Percentiles rank a stretch among this genome's conserved stretches.
phyloP scores from a whole-genome alignment of 345 rosid genomes.

The Raphanus sativus region DNA sequence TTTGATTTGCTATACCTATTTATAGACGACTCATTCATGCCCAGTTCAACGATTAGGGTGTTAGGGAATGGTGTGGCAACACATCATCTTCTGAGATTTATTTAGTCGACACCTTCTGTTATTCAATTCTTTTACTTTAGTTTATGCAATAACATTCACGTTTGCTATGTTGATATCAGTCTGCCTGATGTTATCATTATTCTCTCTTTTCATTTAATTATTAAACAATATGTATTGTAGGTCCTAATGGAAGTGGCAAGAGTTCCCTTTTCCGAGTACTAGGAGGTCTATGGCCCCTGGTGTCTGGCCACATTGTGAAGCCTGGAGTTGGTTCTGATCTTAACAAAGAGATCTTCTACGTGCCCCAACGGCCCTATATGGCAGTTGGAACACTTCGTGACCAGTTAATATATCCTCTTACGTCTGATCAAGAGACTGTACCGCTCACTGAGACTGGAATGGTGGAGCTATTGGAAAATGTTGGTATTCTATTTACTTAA shows the following conservation, averaged over 20 bases:
- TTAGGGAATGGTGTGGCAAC: slow-evolving; percentile 2
- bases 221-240: slow-evolving; percentile 46
- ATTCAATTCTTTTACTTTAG: not conserved
- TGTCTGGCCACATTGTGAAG: slow-evolving; percentile 88
- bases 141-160: not conserved
- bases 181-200: slow-evolving; percentile 4
- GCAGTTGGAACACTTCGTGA: slow-evolving; percentile 96
- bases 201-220: not conserved
- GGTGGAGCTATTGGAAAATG: slow-evolving; percentile 92
- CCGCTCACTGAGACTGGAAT: slow-evolving; percentile 71
- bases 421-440: slow-evolving; percentile 63
- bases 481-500: slow-evolving; percentile 35
- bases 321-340: slow-evolving; percentile 99
- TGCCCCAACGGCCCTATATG: slow-evolving; percentile 98
- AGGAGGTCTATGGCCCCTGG: slow-evolving; percentile 99
- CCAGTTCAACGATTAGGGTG: slow-evolving; percentile 1
- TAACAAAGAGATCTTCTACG: slow-evolving; percentile 95
- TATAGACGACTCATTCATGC: not conserved
- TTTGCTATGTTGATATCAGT: not conserved
- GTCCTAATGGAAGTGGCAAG: slow-evolving; percentile 99
- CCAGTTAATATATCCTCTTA: slow-evolving; percentile 96
- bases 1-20: slow-evolving; percentile 15
- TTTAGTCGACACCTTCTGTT: slow-evolving; percentile 1
- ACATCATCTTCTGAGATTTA: slow-evolving; percentile 10
- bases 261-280: slow-evolving; percentile 98